Evolutionary conservation across 164 flowering plant genomes (phyloP), one percentile per base, ranked within the genome.

Genomic region (Buxus sempervirens): DNA sequence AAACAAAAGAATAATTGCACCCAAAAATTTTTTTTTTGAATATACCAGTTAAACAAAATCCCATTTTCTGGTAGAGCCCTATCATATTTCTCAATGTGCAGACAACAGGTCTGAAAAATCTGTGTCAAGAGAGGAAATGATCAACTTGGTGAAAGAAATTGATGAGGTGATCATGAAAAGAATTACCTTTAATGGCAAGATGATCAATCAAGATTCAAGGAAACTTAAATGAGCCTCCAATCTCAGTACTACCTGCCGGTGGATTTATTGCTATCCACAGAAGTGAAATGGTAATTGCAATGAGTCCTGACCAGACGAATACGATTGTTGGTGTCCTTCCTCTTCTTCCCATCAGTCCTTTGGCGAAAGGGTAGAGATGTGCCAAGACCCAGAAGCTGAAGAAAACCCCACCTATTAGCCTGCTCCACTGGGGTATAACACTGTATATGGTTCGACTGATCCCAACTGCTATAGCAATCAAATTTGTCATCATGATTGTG

Each of bases 321-420:
- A 85, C 88, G 54, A 88, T 82, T 53, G 92, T 88, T 0, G 92
- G 92, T 0, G 88, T 84, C 73, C 79, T 83, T 21, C 89, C 88
- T 68, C 88, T 69, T 61, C 85, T 75, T 56, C 92, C 92, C 92
- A 84, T 88, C 4, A 85, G 70, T n/a, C 92, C 92, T 70, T 88
- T 88, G 0, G 88, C 87, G 32, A 87, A 87, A 2, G 91, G 91
- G 69, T 87, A 87, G 10, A 87, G 79, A 81, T 87, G 91, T 16
- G 88, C 82, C 69, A 88, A 68, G 0, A 88, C 92, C 92, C 92
- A 88, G 80, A 88, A 80, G 38, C 89, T 85, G 69, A 88, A 88
- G 80, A 88, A 88, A 21, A 83, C 89, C 0, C 91, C 86, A 12
- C 91, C 91, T 0, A 87, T 14, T 54, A 87, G 70, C 0, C 63